Evolutionary conservation across 768 basidiomycete genomes (phyloP), one percentile per base, ranked within the genome.

Genomic region (Pulveroboletus sp.): DNA sequence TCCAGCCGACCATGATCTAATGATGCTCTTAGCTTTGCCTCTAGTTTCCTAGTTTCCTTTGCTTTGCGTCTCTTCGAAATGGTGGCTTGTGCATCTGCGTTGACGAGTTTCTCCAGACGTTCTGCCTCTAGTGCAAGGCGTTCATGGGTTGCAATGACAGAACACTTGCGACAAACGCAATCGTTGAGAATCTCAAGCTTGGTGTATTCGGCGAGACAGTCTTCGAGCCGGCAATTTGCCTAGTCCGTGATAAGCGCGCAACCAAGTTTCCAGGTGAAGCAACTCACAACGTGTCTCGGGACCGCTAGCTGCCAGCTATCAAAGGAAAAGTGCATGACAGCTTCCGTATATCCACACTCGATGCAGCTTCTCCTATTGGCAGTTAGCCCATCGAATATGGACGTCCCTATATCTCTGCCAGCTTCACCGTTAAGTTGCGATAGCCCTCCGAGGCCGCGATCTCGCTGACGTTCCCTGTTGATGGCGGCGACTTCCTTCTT

Each of bases 131-230:
- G 68, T 34, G 72, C 66, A 47, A 94, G 74, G 40, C 83, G 75
- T 41, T 71, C 71, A 56, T 81, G 79, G 0, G 96, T 98, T 16
- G 86, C 83, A 6, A 83, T 71, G 52, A 98, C 73, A 2, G 93
- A 91, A 63, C 96, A 99, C 53, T 86, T 85, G 19, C 93, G 83
- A 68, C 96, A 99, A 23, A 92, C 82, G 59, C 93, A 95, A 62
- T 94, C 93, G n/a, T 79, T 81, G 39, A 99, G 76, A 30, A 89
- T 69, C 64, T 99, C 96, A 26, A 95, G 76, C 11, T 85, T 78
- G 24, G 93, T 95, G 66, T 94, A 96, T 37, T 95, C 89, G 50
- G 80, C 80, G 11, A 98, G 78, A 59, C 90, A 92, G 42, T 88
- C 87, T 66, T 93, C 85, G 27, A 96, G 68, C 12, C 77, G 74